Evolutionary conservation across 495 filamentous ascomycete genomes (phyloP).

Genomic region (Terfezia claveryi): DNA sequence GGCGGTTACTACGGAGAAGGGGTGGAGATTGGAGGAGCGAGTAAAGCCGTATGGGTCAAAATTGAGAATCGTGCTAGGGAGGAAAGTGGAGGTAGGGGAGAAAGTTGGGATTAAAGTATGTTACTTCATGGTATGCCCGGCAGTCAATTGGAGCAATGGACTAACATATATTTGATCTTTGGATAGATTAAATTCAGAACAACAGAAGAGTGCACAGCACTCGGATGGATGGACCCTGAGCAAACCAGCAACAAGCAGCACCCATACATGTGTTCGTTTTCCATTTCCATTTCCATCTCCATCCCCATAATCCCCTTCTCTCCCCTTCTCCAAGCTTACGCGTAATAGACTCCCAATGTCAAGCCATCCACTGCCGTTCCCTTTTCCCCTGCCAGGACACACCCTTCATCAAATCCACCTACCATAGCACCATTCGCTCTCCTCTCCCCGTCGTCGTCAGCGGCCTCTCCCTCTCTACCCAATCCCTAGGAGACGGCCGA

Average conservation of each 20-base stretch:
- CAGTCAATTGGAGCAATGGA: not conserved
- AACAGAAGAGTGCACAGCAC: slow-evolving; percentile 66
- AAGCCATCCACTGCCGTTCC: slow-evolving; percentile 82
- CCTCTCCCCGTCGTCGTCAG: slow-evolving; percentile 73
- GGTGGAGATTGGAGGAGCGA: slow-evolving; percentile 45
- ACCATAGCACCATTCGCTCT: slow-evolving; percentile 68
- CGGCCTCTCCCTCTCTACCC: slow-evolving; percentile 35
- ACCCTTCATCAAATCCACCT: slow-evolving; percentile 78
- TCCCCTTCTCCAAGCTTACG: not conserved
- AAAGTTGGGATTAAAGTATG: slow-evolving; percentile 36
- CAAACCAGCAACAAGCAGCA: slow-evolving; percentile 86
- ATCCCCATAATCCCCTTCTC: not conserved
- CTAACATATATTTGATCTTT: not conserved
- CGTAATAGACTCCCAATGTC: slow-evolving; percentile 61
- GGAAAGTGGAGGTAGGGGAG: slow-evolving; percentile 37
- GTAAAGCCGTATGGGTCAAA: slow-evolving; percentile 59
- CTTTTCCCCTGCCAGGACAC: slow-evolving; percentile 95
- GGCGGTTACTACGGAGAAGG: slow-evolving; percentile 30
- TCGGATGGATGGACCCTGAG: slow-evolving; percentile 78
- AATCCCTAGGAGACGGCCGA: slow-evolving; percentile 28
- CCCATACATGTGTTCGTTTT: slow-evolving; percentile 66
- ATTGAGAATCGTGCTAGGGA: slow-evolving; percentile 45
- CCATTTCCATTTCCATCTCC: not conserved
- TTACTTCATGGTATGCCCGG: not conserved
- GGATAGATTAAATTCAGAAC: slow-evolving; percentile 37